Percentiles rank a stretch among this genome's conserved stretches.
phyloP scores from a whole-genome alignment of 2,329 filamentous ascomycete genomes.

The Ambrosiella cleistominuta region DNA sequence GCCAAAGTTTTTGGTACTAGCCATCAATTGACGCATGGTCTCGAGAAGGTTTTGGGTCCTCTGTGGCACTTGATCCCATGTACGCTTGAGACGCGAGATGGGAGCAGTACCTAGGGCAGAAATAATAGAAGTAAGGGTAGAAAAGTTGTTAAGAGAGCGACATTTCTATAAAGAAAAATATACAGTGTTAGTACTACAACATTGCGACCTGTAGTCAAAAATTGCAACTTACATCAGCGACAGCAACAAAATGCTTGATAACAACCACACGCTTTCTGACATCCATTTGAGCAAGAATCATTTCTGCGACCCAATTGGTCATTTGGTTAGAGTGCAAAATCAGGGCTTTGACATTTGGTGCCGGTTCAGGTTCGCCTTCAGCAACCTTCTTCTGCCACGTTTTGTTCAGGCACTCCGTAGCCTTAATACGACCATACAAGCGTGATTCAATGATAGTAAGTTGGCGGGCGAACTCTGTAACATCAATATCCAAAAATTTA shows the following conservation, averaged over 20 bases:
- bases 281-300: constrained; percentile 90
- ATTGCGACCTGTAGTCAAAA: not conserved
- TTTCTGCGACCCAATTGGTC: constrained; percentile 98
- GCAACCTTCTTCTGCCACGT: constrained; percentile 94
- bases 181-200: constrained; percentile 16
- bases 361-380: constrained; percentile 67
- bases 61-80: constrained; percentile 84
- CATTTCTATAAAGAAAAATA: constrained; percentile 52
- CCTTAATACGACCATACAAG: constrained; percentile 87
- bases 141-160: constrained; percentile 85
- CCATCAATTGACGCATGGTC: constrained; percentile 86
- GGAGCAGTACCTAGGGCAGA: constrained; percentile 88
- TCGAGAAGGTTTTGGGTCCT: constrained; percentile 68
- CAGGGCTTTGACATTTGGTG: constrained; percentile 84
- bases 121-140: constrained; percentile 91
- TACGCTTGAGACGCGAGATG: constrained; percentile 81
- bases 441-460: constrained; percentile 92
- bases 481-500: constrained; percentile 94
- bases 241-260: constrained; percentile 93
- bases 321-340: constrained; percentile 97
- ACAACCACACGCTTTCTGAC: constrained; percentile 93
- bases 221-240: constrained; percentile 65
- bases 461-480: constrained; percentile 90
- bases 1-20: constrained; percentile 93
- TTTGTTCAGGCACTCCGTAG: constrained; percentile 92